Evolutionary conservation across 208 protist species (phyloP).

Genomic region (Porcisia hertigi): DNA sequence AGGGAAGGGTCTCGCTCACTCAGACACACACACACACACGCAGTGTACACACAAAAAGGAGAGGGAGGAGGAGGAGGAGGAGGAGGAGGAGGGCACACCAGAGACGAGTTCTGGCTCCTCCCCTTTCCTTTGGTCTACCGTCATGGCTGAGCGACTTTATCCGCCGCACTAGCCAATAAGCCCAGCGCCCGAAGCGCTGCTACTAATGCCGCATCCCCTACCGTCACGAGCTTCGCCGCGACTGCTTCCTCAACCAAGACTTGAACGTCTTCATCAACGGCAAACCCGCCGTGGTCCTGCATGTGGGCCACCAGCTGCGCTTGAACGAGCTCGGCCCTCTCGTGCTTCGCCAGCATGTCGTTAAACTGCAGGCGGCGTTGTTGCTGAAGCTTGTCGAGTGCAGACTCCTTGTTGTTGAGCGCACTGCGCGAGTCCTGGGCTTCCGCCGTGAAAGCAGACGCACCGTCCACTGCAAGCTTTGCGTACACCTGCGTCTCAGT

Average conservation of each 20-base stretch:
- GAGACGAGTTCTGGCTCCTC: not conserved
- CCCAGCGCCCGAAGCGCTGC: constrained; percentile 34
- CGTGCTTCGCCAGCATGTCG: constrained; percentile 61
- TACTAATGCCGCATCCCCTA: constrained; percentile 31
- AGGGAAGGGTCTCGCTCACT: not conserved
- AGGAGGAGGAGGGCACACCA: not conserved
- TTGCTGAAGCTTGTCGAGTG: constrained; percentile 67
- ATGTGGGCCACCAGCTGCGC: constrained; percentile 35
- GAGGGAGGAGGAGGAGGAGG: not conserved
- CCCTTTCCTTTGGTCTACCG: not conserved
- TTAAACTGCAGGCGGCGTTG: constrained; percentile 68
- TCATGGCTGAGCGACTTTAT: not conserved
- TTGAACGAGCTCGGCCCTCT: constrained; percentile 44
- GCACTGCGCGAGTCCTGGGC: constrained; percentile 89
- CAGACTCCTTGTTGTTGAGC: constrained; percentile 73
- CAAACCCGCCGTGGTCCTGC: constrained; percentile 22
- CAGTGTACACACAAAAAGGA: not conserved
- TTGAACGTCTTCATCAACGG: constrained; percentile 24
- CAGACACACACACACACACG: not conserved
- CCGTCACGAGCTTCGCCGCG: constrained; percentile 7
- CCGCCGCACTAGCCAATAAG: not conserved
- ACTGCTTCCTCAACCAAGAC: constrained; percentile 26
- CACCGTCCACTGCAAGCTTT: constrained; percentile 81
- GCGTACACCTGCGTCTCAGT: constrained; percentile 88
- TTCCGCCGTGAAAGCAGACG: constrained; percentile 61